phyloP scores from a whole-genome alignment of 805 yeast genomes.

The Monosporozyma aquatica region DNA sequence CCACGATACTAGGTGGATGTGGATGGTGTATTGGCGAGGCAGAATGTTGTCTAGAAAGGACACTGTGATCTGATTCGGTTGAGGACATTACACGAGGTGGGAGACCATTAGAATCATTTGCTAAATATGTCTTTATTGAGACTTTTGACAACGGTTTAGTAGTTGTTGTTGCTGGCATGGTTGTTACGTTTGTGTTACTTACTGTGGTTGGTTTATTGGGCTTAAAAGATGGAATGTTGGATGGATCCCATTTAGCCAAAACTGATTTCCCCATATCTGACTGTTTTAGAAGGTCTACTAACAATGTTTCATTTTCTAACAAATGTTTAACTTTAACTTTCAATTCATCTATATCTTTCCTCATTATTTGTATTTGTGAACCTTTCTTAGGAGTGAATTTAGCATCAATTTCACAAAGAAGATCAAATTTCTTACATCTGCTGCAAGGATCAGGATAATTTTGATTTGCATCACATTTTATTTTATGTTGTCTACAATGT shows the following conservation, averaged over 20 bases:
- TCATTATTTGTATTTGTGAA: conserved; percentile 72
- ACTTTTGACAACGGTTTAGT: conserved; percentile 7
- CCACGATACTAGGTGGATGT: conserved; percentile 17
- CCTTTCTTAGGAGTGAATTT: conserved; percentile 87
- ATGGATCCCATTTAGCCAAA: not conserved
- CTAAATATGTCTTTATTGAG: conserved; percentile 37
- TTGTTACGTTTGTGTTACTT: conserved; percentile 25
- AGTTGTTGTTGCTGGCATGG: conserved; percentile 13
- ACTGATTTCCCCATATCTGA: conserved; percentile 3
- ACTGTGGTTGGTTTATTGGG: not conserved
- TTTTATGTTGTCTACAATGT: conserved; percentile 89
- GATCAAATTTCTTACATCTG: conserved; percentile 70
- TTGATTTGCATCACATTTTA: conserved; percentile 84
- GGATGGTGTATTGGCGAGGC: conserved; percentile 4
- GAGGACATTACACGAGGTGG: not conserved
- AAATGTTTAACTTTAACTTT: conserved; percentile 61
- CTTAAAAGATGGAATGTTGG: not conserved
- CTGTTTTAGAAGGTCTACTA: conserved; percentile 3
- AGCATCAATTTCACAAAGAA: conserved; percentile 84
- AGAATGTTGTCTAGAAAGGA: not conserved
- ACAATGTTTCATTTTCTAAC: conserved; percentile 50
- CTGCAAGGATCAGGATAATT: conserved; percentile 75
- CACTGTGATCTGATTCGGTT: not conserved
- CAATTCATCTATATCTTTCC: conserved; percentile 78
- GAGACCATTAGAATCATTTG: conserved; percentile 33